Evolutionary conservation across 2,329 filamentous ascomycete genomes (phyloP).

Genomic region (Penicillium decumbens): DNA sequence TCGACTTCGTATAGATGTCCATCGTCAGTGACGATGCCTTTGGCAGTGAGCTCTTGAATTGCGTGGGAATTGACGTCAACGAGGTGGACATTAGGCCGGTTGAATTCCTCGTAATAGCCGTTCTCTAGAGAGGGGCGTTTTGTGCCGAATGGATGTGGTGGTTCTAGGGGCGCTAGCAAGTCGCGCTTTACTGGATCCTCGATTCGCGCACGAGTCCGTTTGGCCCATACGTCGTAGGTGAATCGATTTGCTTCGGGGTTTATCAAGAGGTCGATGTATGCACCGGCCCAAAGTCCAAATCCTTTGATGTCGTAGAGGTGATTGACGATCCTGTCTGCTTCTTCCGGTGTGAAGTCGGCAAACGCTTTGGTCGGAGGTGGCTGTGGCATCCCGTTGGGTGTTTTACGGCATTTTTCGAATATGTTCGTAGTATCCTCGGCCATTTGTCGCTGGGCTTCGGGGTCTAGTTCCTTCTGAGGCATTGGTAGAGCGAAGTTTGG

Average conservation of each 20-base stretch:
- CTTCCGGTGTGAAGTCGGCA: constrained; percentile 45
- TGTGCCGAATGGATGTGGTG: constrained; percentile 52
- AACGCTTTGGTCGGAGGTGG: constrained; percentile 51
- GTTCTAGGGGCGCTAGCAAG: constrained; percentile 51
- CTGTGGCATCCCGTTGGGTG: constrained; percentile 25
- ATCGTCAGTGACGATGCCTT: constrained; percentile 41
- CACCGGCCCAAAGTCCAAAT: constrained; percentile 50
- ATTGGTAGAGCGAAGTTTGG: constrained; percentile 63
- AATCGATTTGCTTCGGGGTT: constrained; percentile 48
- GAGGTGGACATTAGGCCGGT: constrained; percentile 46
- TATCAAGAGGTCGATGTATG: constrained; percentile 51
- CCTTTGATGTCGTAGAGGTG: constrained; percentile 50
- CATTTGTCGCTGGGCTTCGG: constrained; percentile 46
- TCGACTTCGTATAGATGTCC: constrained; percentile 38
- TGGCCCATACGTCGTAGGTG: constrained; percentile 54
- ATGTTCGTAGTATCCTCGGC: constrained; percentile 46
- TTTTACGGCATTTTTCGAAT: constrained; percentile 36
- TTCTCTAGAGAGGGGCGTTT: constrained; percentile 51
- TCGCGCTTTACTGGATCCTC: constrained; percentile 49
- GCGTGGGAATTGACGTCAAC: constrained; percentile 44
- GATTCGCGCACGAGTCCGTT: constrained; percentile 50
- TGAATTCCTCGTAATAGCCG: constrained; percentile 50
- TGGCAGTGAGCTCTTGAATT: constrained; percentile 38
- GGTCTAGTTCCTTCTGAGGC: constrained; percentile 47
- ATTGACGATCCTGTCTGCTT: constrained; percentile 49